Conservation (phyloP, 2,329 filamentous ascomycete species). For the Exserohilum rostratum region DNA sequence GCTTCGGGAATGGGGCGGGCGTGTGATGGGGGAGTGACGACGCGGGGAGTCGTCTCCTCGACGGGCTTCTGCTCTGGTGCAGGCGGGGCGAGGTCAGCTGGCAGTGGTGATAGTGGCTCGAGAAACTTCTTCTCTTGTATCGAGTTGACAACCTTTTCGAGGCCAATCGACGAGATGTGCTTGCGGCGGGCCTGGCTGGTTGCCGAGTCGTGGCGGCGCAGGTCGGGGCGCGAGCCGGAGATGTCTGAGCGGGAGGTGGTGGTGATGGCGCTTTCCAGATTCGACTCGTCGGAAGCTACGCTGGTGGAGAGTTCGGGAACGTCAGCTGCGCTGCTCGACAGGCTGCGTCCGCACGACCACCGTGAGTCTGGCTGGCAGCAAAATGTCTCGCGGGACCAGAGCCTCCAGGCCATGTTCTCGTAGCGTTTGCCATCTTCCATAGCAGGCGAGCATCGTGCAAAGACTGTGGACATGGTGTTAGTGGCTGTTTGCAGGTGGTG, state of each 20-base stretch:
- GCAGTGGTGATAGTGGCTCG: constrained; percentile 60
- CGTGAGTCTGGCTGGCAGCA: constrained; percentile 72
- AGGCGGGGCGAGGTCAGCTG: constrained; percentile 46
- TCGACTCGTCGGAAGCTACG: constrained; percentile 53
- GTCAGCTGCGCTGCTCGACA: constrained; percentile 35
- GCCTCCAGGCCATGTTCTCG: constrained; percentile 91
- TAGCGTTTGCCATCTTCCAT: constrained; percentile 90
- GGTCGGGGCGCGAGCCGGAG: constrained; percentile 67
- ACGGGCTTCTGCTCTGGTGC: constrained; percentile 15
- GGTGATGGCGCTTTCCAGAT: constrained; percentile 48
- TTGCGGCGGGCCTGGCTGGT: constrained; percentile 73
- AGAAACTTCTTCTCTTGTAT: constrained; percentile 84
- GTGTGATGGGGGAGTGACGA: constrained; percentile 49
- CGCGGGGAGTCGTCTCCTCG: constrained; percentile 46
- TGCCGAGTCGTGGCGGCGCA: constrained; percentile 73
- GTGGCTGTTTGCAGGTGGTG: constrained; percentile 4
- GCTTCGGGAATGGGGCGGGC: constrained; percentile 61
- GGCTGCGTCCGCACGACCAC: constrained; percentile 42
- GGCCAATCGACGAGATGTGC: constrained; percentile 88
- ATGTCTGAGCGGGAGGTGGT: constrained; percentile 55
- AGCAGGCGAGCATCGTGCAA: constrained; percentile 91
- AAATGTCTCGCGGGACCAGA: constrained; percentile 94
- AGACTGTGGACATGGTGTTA: constrained; percentile 64
- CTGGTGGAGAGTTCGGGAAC: constrained; percentile 56
- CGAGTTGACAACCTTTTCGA: constrained; percentile 91